Percentiles rank a stretch among this genome's conserved stretches.
phyloP scores from a whole-genome alignment of 108 stramenopile genomes.

The Discostella stelligeroides region DNA sequence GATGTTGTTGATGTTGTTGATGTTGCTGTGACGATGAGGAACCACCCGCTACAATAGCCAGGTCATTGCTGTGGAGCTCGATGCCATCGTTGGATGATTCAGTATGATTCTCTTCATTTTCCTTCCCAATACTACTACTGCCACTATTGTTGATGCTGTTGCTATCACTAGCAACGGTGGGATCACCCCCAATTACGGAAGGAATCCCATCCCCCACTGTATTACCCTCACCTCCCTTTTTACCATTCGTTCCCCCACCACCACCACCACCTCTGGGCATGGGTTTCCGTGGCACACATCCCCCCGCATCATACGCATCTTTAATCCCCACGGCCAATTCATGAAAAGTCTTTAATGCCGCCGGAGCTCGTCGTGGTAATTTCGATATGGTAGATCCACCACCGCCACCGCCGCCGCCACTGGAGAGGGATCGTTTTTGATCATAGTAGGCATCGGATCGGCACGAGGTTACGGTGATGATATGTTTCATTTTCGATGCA shows the following conservation, averaged over 20 bases:
- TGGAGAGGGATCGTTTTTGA: conserved; percentile 82
- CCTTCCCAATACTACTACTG: no score
- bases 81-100: no score
- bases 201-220: background rate
- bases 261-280: conserved; percentile 3
- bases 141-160: background rate
- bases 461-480: conserved; percentile 88
- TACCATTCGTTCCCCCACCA: conserved; percentile 9
- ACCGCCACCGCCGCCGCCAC: no score
- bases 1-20: no score
- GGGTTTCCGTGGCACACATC: conserved; percentile 60
- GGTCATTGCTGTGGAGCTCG: no score
- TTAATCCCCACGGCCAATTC: conserved; percentile 86
- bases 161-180: background rate
- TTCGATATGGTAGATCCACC: conserved; percentile 74
- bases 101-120: no score
- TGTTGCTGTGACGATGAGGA: no score
- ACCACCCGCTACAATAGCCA: no score
- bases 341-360: conserved; percentile 83
- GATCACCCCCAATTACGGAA: background rate
- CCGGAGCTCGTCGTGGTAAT: conserved; percentile 80
- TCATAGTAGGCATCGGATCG: conserved; percentile 87
- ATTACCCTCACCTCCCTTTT: conserved; percentile 22
- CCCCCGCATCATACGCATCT: conserved; percentile 86
- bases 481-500: conserved; percentile 29